These are phyloP conservation scores for Emergomyces pasteurianus DNA, from an alignment of 2,329 filamentous ascomycete genomes.

Conservation along the genomic window DNA sequence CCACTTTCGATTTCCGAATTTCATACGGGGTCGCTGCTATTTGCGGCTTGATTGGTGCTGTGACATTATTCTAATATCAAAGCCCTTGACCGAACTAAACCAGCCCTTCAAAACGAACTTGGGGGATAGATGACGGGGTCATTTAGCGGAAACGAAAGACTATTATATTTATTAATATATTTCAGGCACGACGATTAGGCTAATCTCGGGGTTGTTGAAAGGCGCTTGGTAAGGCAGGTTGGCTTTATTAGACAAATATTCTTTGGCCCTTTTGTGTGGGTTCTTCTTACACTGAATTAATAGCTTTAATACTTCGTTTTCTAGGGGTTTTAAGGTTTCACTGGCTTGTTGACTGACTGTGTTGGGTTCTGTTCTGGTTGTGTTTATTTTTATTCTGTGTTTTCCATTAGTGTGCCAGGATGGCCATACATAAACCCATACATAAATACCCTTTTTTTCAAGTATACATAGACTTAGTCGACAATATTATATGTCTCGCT, in stretches of 20 bases:
- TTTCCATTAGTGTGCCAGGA: neutral
- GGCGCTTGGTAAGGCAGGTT: neutral
- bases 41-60: conserved; percentile 15
- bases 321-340: neutral
- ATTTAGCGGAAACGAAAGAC: neutral
- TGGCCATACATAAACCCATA: neutral
- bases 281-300: neutral
- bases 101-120: conserved; percentile 1
- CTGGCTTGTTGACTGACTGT: neutral
- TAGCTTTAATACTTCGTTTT: neutral
- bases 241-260: neutral
- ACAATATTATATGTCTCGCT: neutral
- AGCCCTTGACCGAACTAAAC: neutral
- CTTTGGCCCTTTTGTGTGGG: neutral
- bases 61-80: conserved; percentile 14
- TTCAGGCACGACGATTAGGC: neutral
- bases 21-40: conserved; percentile 12
- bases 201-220: neutral
- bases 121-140: neutral
- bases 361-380: neutral
- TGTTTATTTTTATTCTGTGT: neutral
- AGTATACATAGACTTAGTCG: neutral
- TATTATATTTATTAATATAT: neutral
- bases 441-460: neutral
- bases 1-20: conserved; percentile 7